Conservation (phyloP, 768 basidiomycete genomes). For the Boletus huronensis region DNA sequence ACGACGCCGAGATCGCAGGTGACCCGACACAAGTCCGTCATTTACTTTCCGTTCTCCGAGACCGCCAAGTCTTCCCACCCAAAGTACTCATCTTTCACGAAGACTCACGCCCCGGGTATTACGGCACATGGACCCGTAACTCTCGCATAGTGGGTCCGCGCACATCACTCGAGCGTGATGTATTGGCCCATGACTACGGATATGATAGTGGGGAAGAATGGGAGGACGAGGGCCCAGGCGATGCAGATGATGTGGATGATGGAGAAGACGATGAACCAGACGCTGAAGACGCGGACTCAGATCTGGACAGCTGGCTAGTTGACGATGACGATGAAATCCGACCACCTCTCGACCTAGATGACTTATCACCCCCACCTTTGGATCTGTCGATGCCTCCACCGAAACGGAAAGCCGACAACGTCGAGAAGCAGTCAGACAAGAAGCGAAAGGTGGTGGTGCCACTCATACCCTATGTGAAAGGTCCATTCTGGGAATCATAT, state of each 20-base stretch:
- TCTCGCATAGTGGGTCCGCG: constrained; percentile 80
- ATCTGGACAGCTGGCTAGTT: constrained; percentile 40
- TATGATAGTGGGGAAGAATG: constrained; percentile 97
- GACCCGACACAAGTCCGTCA: constrained; percentile 66
- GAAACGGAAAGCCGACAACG: constrained; percentile 67
- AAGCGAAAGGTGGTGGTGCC: constrained; percentile 76
- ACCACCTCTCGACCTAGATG: constrained; percentile 40
- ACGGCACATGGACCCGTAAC: constrained; percentile 88
- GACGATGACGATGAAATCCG: constrained; percentile 71
- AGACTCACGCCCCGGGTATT: constrained; percentile 88
- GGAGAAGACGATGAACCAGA: constrained; percentile 66
- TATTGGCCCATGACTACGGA: constrained; percentile 75
- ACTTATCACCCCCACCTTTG: constrained; percentile 31
- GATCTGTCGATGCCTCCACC: constrained; percentile 37
- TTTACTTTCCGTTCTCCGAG: constrained; percentile 57
- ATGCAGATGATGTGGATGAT: constrained; percentile 67
- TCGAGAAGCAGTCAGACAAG: constrained; percentile 48
- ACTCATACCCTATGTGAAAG: constrained; percentile 76
- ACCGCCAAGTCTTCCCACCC: constrained; percentile 61
- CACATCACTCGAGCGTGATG: constrained; percentile 77
- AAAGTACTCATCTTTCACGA: constrained; percentile 84
- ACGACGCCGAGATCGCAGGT: constrained; percentile 73
- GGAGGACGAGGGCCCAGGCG: constrained; percentile 80
- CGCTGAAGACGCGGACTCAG: constrained; percentile 47
- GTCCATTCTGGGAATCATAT: constrained; percentile 73